Conservation (phyloP, 371 early-diverging fungal genomes). For the Vittaforma corneae region DNA sequence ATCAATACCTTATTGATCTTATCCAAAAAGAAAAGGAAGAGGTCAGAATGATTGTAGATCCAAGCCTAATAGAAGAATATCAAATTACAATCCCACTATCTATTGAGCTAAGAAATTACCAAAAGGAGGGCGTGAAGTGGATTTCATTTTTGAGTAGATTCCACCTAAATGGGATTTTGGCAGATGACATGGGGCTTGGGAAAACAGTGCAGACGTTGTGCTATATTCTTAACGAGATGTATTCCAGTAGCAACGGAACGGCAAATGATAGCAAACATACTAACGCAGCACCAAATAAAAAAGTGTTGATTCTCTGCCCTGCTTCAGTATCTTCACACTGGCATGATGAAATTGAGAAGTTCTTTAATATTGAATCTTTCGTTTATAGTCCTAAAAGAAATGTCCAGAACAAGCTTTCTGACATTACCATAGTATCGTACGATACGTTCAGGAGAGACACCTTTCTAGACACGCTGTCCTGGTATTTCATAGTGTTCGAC, state of each 20-base stretch:
- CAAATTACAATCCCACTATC: conserved; percentile 17
- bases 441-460: conserved; percentile 11
- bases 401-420: neutral
- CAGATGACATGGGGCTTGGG: conserved; percentile 76
- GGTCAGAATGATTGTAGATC: conserved; percentile 26
- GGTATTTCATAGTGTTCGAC: conserved; percentile 91
- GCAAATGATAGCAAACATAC: neutral
- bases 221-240: conserved; percentile 38
- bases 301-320: conserved; percentile 87
- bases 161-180: conserved; percentile 55
- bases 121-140: conserved; percentile 57
- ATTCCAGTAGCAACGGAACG: neutral
- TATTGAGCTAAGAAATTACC: conserved; percentile 53
- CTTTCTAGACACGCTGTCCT: conserved; percentile 47
- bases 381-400: conserved; percentile 3
- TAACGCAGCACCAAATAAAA: conserved; percentile 46
- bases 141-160: conserved; percentile 51
- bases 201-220: conserved; percentile 75
- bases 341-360: conserved; percentile 72
- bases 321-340: conserved; percentile 89
- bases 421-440: conserved; percentile 3
- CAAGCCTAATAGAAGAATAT: conserved; percentile 24
- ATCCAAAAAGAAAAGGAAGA: conserved; percentile 25
- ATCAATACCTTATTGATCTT: conserved; percentile 26
- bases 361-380: conserved; percentile 2